Conservation (phyloP, 805 yeast genomes). For the Starmerella ratchasimensis region DNA sequence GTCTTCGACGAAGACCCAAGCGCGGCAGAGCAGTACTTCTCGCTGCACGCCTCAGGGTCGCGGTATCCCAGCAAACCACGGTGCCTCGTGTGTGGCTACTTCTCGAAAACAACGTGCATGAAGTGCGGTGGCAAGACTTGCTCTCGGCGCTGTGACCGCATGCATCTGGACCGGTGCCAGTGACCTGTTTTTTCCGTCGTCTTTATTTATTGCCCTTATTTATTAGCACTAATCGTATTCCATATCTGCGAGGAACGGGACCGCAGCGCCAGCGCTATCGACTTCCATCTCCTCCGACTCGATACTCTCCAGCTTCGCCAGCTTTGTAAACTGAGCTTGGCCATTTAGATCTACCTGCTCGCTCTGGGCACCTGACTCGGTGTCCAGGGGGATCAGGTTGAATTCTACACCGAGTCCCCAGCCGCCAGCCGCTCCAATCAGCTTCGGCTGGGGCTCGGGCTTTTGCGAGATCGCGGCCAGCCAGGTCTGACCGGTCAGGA, state of each 20-base stretch:
- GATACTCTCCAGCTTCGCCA: too few species aligned
- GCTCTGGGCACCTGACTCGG: too few species aligned
- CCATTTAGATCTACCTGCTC: too few species aligned
- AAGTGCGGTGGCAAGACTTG: conserved; percentile 29
- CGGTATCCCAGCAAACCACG: conserved; percentile 26
- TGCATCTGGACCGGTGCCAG: conserved; percentile 22
- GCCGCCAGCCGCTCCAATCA: conserved; percentile 17
- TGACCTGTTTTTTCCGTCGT: background rate
- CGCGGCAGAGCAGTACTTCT: conserved; percentile 22
- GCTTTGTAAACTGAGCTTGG: too few species aligned
- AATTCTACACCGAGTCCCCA: conserved; percentile 19
- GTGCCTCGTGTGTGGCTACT: conserved; percentile 32
- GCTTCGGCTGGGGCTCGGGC: conserved; percentile 15
- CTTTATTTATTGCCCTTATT: conserved; percentile 1
- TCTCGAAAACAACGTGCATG: conserved; percentile 26
- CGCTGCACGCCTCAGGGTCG: conserved; percentile 26
- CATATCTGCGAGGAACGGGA: too few species aligned
- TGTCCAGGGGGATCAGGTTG: conserved; percentile 1
- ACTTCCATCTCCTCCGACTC: too few species aligned
- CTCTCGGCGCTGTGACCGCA: conserved; percentile 25
- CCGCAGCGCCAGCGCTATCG: too few species aligned
- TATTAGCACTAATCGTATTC: background rate
- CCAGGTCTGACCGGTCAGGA: conserved; percentile 28
- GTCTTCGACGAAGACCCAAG: conserved; percentile 31
- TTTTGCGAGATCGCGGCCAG: conserved; percentile 19